Evolutionary conservation across 352 stramenopile genomes (phyloP).

Genomic region (Globisporangium lucens): DNA sequence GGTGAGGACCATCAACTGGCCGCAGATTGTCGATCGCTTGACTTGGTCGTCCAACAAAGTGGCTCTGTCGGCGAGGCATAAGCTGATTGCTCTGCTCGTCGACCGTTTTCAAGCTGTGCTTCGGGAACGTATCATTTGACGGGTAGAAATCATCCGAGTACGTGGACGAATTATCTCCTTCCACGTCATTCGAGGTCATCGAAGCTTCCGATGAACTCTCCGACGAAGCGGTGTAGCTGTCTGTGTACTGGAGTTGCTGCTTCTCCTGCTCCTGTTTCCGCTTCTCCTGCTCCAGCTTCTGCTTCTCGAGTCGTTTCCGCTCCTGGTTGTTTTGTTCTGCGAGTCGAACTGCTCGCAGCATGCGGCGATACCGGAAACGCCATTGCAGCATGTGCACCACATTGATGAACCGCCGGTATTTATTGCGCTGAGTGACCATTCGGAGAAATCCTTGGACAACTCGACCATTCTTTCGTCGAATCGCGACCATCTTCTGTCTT

Average conservation of each 20-base stretch:
- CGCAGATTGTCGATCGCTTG: slow-evolving; percentile 51
- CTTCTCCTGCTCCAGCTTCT: slow-evolving; percentile 18
- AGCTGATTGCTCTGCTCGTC: slow-evolving; percentile 69
- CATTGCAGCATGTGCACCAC: slow-evolving; percentile 68
- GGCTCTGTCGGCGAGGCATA: slow-evolving; percentile 29
- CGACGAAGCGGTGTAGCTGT: slow-evolving; percentile 72
- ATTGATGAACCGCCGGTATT: slow-evolving; percentile 48
- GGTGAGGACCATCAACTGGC: slow-evolving; percentile 29
- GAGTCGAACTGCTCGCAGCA: slow-evolving; percentile 21
- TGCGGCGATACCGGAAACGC: slow-evolving; percentile 55
- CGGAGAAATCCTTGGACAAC: slow-evolving; percentile 57
- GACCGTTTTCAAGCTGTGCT: slow-evolving; percentile 68
- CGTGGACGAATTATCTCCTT: slow-evolving; percentile 58
- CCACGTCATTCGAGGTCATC: slow-evolving; percentile 68
- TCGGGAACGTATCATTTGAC: slow-evolving; percentile 51
- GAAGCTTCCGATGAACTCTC: slow-evolving; percentile 59
- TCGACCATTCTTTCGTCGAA: slow-evolving; percentile 39
- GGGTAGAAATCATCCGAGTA: slow-evolving; percentile 66
- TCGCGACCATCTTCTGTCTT: slow-evolving; percentile 31
- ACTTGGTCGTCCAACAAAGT: slow-evolving; percentile 26
- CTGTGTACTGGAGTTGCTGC: slow-evolving; percentile 42
- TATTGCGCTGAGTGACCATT: slow-evolving; percentile 47
- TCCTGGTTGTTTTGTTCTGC: slow-evolving; percentile 19
- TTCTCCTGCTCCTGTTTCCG: slow-evolving; percentile 28
- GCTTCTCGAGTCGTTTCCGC: slow-evolving; percentile 21